Conservation (phyloP, 2,329 filamentous ascomycete genomes). For the Colletotrichum godetiae region DNA sequence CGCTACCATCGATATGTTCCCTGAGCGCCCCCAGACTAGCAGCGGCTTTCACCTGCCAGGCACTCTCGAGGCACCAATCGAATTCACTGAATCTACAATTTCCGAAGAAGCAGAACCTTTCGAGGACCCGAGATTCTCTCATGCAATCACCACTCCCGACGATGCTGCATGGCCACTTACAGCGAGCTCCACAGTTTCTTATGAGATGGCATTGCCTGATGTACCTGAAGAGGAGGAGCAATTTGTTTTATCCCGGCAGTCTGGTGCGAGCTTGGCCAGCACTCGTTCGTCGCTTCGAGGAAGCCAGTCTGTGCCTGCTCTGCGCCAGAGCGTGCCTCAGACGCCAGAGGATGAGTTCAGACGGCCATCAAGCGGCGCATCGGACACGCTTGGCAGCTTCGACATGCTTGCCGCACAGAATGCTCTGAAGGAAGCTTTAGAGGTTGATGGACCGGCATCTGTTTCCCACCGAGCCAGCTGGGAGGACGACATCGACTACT, state of each 20-base stretch:
- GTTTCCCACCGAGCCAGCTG: conserved; percentile 61
- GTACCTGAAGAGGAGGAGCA: conserved; percentile 74
- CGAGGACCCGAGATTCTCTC: conserved; percentile 45
- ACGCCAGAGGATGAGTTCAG: conserved; percentile 32
- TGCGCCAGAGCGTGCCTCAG: conserved; percentile 55
- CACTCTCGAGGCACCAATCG: conserved; percentile 48
- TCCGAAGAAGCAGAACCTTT: conserved; percentile 38
- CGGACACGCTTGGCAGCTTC: conserved; percentile 62
- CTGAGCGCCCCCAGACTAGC: conserved; percentile 58
- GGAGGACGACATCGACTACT: conserved; percentile 79
- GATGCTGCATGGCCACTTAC: conserved; percentile 59
- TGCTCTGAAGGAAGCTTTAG: conserved; percentile 42
- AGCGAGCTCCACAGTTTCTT: conserved; percentile 46
- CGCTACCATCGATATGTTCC: conserved; percentile 25
- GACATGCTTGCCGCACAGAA: conserved; percentile 52
- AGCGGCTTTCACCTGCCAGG: conserved; percentile 58
- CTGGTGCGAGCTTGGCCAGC: conserved; percentile 58
- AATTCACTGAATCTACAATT: conserved; percentile 37
- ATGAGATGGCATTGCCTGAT: conserved; percentile 62
- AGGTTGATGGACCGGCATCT: conserved; percentile 42
- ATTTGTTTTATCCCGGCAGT: conserved; percentile 48
- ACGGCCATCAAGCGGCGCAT: conserved; percentile 59
- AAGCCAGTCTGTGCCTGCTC: conserved; percentile 66
- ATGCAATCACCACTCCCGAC: conserved; percentile 55
- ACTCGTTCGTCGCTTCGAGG: conserved; percentile 63